A percentile compares a stretch with the other conserved stretches of the same genome.
Conservation (phyloP, 1,284 basidiomycete species). For the Boletellus deceptivus region DNA sequence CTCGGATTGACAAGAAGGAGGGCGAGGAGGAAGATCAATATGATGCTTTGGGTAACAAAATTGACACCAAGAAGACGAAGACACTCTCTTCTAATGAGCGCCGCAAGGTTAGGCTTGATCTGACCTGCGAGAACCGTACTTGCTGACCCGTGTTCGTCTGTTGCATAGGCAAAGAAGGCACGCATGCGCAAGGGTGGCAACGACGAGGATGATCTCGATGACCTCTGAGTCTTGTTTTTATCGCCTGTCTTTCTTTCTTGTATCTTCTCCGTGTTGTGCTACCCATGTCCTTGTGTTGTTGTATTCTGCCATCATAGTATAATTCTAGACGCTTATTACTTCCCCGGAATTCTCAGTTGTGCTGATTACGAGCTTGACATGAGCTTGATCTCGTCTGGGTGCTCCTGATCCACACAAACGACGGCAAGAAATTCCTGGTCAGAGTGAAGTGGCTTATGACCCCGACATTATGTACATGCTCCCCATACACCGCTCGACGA, state of each 20-base stretch:
- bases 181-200: slow-evolving; percentile 80
- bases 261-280: slow-evolving; percentile 20
- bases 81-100: slow-evolving; percentile 80
- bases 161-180: slow-evolving; percentile 78
- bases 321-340: too few species aligned
- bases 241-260: slow-evolving; percentile 10
- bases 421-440: too few species aligned
- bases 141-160: slow-evolving; percentile 10
- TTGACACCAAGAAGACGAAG: slow-evolving; percentile 81
- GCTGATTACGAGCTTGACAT: too few species aligned
- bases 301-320: slow-evolving; percentile 14
- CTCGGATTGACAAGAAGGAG: slow-evolving; percentile 87
- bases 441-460: too few species aligned
- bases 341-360: too few species aligned
- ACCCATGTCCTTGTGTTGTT: slow-evolving; percentile 9
- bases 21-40: slow-evolving; percentile 86
- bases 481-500: too few species aligned
- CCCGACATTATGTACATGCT: too few species aligned
- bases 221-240: slow-evolving; percentile 42
- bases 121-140: slow-evolving; percentile 9
- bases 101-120: slow-evolving; percentile 54
- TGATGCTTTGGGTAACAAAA: slow-evolving; percentile 97
- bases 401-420: too few species aligned
- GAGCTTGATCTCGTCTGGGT: too few species aligned
- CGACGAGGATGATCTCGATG: slow-evolving; percentile 70